phyloP scores from a whole-genome alignment of 176 grass and related monocot species.

The Raddia guianensis region DNA sequence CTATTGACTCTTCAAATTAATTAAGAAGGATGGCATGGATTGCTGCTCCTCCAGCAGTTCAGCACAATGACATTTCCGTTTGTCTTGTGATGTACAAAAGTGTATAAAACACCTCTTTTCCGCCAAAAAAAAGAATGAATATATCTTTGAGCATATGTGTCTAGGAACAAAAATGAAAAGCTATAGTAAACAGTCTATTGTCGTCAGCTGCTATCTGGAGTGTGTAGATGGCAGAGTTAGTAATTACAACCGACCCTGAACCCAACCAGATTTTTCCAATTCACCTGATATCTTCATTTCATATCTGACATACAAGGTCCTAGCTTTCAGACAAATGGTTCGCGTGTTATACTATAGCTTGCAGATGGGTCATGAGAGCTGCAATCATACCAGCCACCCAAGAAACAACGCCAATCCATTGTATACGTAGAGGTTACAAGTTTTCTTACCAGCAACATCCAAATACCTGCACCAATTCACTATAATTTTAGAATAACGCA shows the following conservation, averaged over 20 bases:
- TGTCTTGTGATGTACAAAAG: background rate
- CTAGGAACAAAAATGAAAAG: background rate
- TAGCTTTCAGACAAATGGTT: slow-evolving; percentile 22
- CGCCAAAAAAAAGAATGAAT: background rate
- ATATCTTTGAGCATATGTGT: slow-evolving; percentile 12
- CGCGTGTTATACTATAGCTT: background rate
- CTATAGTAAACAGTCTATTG: background rate
- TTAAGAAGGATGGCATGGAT: background rate
- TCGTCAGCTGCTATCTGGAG: background rate
- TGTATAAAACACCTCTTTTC: background rate
- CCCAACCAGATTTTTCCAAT: background rate
- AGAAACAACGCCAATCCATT: slow-evolving; percentile 81
- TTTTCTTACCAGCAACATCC: slow-evolving; percentile 70
- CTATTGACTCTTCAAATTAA: background rate
- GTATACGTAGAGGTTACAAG: slow-evolving; percentile 58
- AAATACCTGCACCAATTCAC: slow-evolving; percentile 63
- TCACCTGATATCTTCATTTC: background rate
- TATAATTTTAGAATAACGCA: slow-evolving; percentile 11
- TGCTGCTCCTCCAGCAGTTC: background rate
- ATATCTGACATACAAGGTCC: slow-evolving; percentile 7
- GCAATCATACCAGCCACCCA: slow-evolving; percentile 71
- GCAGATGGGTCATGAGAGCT: slow-evolving; percentile 1
- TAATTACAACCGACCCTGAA: background rate
- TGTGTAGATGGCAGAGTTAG: background rate
- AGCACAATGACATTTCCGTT: slow-evolving; percentile 23